Evolutionary conservation across 176 grass and related monocot genomes (phyloP), one percentile per base, ranked within the genome.

Genomic region (Eleusine coracana): DNA sequence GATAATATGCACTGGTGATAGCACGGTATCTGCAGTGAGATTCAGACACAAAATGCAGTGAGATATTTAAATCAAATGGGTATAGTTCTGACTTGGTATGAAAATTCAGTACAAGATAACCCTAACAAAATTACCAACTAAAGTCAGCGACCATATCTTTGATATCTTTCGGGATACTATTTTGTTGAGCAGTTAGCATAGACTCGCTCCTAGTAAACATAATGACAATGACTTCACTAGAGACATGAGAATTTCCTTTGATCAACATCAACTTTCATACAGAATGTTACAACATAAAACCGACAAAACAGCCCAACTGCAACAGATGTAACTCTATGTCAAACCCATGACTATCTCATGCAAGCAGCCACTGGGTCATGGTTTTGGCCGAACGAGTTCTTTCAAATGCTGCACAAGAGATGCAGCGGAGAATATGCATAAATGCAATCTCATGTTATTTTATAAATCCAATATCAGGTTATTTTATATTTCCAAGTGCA

Each of bases 1-100:
- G 78, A 72, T 94, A 97, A 81, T 97, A 97, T 73, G 94, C 94
- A 79, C 94, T 97, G 21, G 94, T 97, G 20, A 97, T 97, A 77
- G 94, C 91, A 75, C 94, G 91, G 21, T 97, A 97, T 62, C 94
- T 97, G 87, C 75, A 72, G 0, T 65, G 68, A 77, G 37, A 72
- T 86, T 78, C 23, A 68, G 64, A 73, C 25, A 14, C 67, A 20
- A 71, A 71, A 34, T 27, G 1, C 4, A 12, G 75, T 77, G 34
- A 67, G 83, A 71, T 10, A 76, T 59, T 59, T 16, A 27, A 73
- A 76, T 3, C 17, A 66, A 66, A 84, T 10, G 15, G 7, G 23
- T 18, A 67, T 16, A 21, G 72, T 73, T 77, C 56, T 50, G 56
- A 67, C 5, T 78, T 73, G 5, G 38, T 12, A 51, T 18, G 0